Conservation (phyloP, 2,329 filamentous ascomycete genomes). For the Fusarium irregulare region DNA sequence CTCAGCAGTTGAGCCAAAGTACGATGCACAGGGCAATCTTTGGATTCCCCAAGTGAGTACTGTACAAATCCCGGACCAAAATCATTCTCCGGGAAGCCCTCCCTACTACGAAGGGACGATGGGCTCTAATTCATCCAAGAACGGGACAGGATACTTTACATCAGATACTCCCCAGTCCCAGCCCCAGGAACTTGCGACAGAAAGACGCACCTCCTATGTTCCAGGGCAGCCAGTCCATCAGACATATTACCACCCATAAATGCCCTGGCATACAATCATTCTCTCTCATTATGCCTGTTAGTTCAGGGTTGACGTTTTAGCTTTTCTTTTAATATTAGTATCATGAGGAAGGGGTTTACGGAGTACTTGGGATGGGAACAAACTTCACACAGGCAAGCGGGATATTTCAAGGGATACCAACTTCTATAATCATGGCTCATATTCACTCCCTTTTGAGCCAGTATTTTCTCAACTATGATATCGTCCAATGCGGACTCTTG, state of each 20-base stretch:
- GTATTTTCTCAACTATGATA: conserved; percentile 18
- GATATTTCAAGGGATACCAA: conserved; percentile 21
- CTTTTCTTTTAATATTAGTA: conserved; percentile 14
- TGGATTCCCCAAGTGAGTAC: conserved; percentile 52
- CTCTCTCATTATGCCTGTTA: conserved; percentile 8
- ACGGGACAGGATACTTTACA: conserved; percentile 33
- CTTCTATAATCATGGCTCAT: conserved; percentile 23
- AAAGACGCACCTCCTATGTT: conserved; percentile 25
- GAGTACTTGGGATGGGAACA: conserved; percentile 24
- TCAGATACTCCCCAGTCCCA: conserved; percentile 41
- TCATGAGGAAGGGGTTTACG: conserved; percentile 21
- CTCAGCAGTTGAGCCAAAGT: conserved; percentile 42
- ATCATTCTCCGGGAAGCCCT: conserved; percentile 35
- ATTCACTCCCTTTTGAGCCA: conserved; percentile 26
- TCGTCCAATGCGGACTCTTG: neutral
- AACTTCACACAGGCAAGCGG: conserved; percentile 12
- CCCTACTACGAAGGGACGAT: conserved; percentile 33
- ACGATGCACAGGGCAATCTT: conserved; percentile 48
- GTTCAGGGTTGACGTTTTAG: conserved; percentile 5
- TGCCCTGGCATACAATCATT: neutral
- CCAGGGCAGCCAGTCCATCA: conserved; percentile 33
- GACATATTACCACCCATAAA: conserved; percentile 45
- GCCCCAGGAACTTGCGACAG: conserved; percentile 43
- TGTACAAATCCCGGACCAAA: conserved; percentile 42
- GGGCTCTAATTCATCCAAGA: conserved; percentile 33